These are phyloP conservation scores for Phytophthora capsici DNA, from an alignment of 352 stramenopile genomes.

Conservation along the genomic window DNA sequence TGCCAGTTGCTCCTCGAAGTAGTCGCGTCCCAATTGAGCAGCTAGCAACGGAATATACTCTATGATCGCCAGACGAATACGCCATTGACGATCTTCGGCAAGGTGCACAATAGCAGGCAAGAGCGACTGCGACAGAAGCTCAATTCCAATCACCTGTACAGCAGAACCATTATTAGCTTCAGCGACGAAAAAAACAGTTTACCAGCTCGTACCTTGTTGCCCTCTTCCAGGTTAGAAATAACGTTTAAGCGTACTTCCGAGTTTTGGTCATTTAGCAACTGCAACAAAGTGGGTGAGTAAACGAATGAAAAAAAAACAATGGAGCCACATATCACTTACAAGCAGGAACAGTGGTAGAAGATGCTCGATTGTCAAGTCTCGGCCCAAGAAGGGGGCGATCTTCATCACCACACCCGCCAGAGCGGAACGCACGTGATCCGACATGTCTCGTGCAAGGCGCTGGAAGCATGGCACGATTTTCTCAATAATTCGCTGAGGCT, in stretches of 20 bases:
- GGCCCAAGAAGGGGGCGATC: constrained; percentile 93
- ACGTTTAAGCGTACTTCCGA: constrained; percentile 99
- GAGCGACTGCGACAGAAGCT: constrained; percentile 96
- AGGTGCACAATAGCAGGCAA: constrained; percentile 98
- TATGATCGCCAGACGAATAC: constrained; percentile 98
- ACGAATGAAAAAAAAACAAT: not conserved
- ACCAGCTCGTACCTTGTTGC: constrained; percentile 90
- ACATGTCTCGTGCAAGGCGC: constrained; percentile 96
- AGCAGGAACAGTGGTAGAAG: constrained; percentile 95
- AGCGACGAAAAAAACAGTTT: too few species aligned
- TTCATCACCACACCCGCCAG: constrained; percentile 96
- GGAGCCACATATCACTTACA: constrained; percentile 42
- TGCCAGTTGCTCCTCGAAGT: constrained; percentile 96
- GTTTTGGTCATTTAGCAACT: constrained; percentile 96
- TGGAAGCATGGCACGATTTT: constrained; percentile 88
- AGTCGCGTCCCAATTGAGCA: constrained; percentile 94
- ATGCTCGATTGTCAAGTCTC: constrained; percentile 94
- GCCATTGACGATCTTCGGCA: constrained; percentile 98
- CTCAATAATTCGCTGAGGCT: constrained; percentile 73
- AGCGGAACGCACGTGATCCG: constrained; percentile 96
- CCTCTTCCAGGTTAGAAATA: constrained; percentile 96
- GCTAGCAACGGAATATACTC: constrained; percentile 98
- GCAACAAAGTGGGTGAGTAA: constrained; percentile 17
- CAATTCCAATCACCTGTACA: constrained; percentile 94
- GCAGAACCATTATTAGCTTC: not conserved